Evolutionary conservation across 129 eudicot genomes (phyloP), one percentile per base, ranked within the genome.

Genomic region (Arctium minus): DNA sequence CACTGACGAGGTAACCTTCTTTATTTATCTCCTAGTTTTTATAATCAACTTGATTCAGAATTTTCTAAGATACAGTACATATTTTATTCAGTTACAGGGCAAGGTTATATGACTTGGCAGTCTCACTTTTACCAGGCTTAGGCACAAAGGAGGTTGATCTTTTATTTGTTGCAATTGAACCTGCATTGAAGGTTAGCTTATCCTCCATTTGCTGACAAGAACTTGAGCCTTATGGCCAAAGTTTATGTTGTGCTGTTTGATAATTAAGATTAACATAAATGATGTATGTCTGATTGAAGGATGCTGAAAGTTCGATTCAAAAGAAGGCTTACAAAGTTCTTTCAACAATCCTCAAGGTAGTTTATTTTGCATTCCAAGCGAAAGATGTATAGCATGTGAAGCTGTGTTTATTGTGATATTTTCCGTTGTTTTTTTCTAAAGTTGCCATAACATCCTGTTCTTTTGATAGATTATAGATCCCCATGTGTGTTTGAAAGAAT

Each of bases 321-420:
- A 96, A 96, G 89, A 93, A 90, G 87, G 97, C 98, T 67, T 96
- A 96, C 83, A 93, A 92, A 93, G 96, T 90, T 79, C 94, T 92
- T 37, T 96, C 98, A 72, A 72, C 85, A 48, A 87, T 92, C 65
- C 90, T 96, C 36, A 84, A 88, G 99, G 99, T 96, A 86, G 76
- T 53, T 10, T 27, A 40, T 44, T 39, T 36, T 80, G 71, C 80
- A 30, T 29, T 10, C 5, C 35, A 44, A 70, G 1, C 70, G 36
- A 74, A 42, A 73, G 3, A 38, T 40, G 31, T n/a, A 76, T 31
- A 64, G 7, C 73, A 62, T 62, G 73, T 62, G 56, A 33, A 53
- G 10, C 29, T 62, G 69, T 62, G 69, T 13, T 72, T 15, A 38
- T n/a, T 17, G 53, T 44, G 39, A 30, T 30, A 0, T 33, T 35